Evolutionary conservation across 192 early-diverging fungal species (phyloP), one percentile per base, ranked within the genome.

Genomic region (Backusella tarrabulga): DNA sequence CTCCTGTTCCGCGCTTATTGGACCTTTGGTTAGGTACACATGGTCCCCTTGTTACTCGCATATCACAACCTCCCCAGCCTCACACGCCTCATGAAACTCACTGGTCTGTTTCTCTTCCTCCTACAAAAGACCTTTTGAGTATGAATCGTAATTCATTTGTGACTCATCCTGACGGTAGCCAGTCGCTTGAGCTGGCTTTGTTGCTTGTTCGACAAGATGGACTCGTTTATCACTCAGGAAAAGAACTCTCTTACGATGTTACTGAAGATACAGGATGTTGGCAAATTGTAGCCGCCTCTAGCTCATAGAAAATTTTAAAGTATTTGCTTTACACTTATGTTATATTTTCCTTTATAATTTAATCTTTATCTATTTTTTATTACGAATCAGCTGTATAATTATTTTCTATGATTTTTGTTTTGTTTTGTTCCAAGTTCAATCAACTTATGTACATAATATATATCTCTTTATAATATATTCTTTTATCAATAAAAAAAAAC

Each of bases 1-100:
- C 77, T 5, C 71, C 76, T 34, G 52, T 72, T 23, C 74, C 74
- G 0, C 29, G 73, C 19, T 77, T 83, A n/a, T 73, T 87, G 68
- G 72, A 86, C 46, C 69, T 87, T 29, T 88, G 87, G 87, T 41
- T 88, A 34, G 87, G 87, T 46, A 79, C 82, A 4, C 77, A 82
- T 54, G 87, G 87, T 14, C 85, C 87, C 14, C 72, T 88, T 4
- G 44, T 44, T 17, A 69, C 78, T 14, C 67, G 68, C 6, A 44
- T 52, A n/a, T 38, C 73, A 34, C 74, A 72, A 63, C 68, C 70
- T 44, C 73, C 81, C 29, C 68, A 75, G 34, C 9, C 56, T 29
- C 56, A 63, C 12, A 41, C 36, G 35, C 78, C 78, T 40, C 74
- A 76, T 68, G 74, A 73, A 42, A 80, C 75, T 12, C 46, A 75